Conservation (phyloP, 305 asterid species). For the Rubia tinctorum region DNA sequence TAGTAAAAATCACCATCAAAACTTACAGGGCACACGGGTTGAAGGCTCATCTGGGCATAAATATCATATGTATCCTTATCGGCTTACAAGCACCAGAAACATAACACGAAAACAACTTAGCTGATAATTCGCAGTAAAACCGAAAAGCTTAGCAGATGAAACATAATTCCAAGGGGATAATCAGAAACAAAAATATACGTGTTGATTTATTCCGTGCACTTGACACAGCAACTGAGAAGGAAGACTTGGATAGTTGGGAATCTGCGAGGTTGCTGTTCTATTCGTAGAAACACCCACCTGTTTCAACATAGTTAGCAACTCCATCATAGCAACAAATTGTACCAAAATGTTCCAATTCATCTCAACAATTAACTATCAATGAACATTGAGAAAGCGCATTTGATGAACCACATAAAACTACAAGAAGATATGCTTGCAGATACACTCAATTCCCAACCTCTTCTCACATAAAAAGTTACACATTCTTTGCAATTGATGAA, state of each 20-base stretch:
- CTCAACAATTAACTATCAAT: no score
- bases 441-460: background rate
- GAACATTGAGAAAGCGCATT: no score
- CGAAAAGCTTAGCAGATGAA: background rate
- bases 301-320: conserved; percentile 5
- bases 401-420: background rate
- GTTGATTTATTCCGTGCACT: conserved; percentile 87
- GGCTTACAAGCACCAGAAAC: conserved; percentile 45
- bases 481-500: background rate
- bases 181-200: conserved; percentile 43
- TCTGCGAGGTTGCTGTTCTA: conserved; percentile 75
- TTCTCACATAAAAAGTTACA: background rate
- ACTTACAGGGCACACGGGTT: conserved; percentile 82
- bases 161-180: background rate
- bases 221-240: conserved; percentile 43
- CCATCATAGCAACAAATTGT: background rate
- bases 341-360: no score
- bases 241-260: conserved; percentile 86
- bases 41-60: conserved; percentile 94
- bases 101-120: background rate
- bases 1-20: background rate
- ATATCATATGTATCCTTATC: conserved; percentile 95
- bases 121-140: background rate
- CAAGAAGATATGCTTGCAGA: background rate
- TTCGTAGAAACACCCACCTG: conserved; percentile 95